Evolutionary conservation across 169 alveolate genomes (phyloP).

Genomic region (Neospora caninum): DNA sequence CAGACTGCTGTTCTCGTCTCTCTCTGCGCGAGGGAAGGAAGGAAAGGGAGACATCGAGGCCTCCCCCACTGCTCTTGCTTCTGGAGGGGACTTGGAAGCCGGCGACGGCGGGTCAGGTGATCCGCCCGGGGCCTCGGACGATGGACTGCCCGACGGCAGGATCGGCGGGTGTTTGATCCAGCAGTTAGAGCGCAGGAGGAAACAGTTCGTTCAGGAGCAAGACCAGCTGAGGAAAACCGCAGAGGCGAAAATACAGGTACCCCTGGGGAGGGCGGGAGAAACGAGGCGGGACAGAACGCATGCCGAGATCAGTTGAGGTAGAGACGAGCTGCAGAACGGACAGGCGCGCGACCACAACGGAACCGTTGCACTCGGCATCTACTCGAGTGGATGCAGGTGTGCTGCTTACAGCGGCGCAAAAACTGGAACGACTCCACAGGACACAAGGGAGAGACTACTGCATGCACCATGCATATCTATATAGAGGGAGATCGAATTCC

Average conservation of each 20-base stretch:
- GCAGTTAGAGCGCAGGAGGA: not conserved
- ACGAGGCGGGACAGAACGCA: no score
- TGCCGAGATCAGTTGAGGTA: no score
- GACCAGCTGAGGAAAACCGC: not conserved
- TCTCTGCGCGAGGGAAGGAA: not conserved
- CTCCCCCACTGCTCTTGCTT: not conserved
- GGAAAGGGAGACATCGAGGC: not conserved
- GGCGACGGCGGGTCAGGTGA: not conserved
- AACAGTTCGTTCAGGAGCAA: conserved; percentile 12
- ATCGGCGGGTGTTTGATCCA: conserved; percentile 3
- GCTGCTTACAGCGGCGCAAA: no score
- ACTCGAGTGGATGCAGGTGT: no score
- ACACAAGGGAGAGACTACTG: no score
- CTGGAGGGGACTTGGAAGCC: not conserved
- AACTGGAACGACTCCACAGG: no score
- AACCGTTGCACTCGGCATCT: no score
- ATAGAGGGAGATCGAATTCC: no score
- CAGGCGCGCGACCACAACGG: no score
- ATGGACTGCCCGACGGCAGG: not conserved
- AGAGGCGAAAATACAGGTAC: not conserved
- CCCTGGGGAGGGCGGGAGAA: not conserved
- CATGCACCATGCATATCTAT: no score
- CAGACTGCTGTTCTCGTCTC: not conserved
- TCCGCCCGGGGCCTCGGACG: not conserved
- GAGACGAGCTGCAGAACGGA: no score